Percentiles rank a stretch among this genome's conserved stretches.
phyloP scores from a whole-genome alignment of 495 filamentous ascomycete species.

The Melanomma pulvis-pyrius region DNA sequence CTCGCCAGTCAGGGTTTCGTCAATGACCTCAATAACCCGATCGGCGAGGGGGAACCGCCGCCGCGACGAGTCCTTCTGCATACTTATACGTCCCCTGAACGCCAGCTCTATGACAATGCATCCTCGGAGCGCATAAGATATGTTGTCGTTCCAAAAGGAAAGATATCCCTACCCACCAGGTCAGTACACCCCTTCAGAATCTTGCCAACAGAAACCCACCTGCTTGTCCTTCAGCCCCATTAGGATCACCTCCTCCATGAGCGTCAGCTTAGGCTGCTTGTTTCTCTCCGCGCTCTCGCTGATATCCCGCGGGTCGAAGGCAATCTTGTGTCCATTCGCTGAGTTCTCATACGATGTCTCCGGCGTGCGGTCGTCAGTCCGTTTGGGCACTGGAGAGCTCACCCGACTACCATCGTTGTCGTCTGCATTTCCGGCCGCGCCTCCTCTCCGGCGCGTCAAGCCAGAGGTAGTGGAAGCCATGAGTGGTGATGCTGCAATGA shows the following conservation, averaged over 20 bases:
- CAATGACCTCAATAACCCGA: slow-evolving; percentile 91
- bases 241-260: slow-evolving; percentile 97
- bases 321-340: slow-evolving; percentile 98
- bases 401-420: slow-evolving; percentile 66
- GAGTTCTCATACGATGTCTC: slow-evolving; percentile 90
- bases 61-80: slow-evolving; percentile 95
- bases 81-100: slow-evolving; percentile 93
- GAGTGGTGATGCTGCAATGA: slow-evolving; percentile 16
- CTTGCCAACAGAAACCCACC: slow-evolving; percentile 54
- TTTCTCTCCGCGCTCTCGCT: slow-evolving; percentile 94
- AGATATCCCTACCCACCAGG: slow-evolving; percentile 74
- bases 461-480: slow-evolving; percentile 50
- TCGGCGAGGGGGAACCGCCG: slow-evolving; percentile 91
- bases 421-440: slow-evolving; percentile 60
- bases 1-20: slow-evolving; percentile 96
- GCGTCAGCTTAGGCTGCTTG: slow-evolving; percentile 95
- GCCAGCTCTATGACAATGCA: slow-evolving; percentile 98
- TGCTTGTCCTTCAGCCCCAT: slow-evolving; percentile 98
- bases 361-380: slow-evolving; percentile 65
- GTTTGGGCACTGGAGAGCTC: slow-evolving; percentile 66
- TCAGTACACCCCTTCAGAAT: neutral
- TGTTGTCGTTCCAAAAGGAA: slow-evolving; percentile 99
- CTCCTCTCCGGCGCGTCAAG: slow-evolving; percentile 76
- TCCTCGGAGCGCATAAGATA: slow-evolving; percentile 93
- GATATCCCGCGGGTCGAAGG: slow-evolving; percentile 95